phyloP scores from a whole-genome alignment of 495 filamentous ascomycete genomes.

The Hypoxylon perforatum region DNA sequence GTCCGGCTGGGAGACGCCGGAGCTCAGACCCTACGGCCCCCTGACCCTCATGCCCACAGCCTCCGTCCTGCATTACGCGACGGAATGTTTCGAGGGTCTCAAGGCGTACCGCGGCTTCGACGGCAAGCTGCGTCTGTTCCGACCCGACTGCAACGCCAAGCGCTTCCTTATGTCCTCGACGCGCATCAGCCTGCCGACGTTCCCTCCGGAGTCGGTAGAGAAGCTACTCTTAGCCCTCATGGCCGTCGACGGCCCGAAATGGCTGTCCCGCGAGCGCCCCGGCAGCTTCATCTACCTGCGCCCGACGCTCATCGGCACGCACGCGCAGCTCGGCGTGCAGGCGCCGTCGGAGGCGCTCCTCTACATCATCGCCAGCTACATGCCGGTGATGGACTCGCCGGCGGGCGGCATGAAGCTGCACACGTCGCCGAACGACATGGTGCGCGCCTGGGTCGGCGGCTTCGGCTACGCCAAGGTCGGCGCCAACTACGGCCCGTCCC shows the following conservation, averaged over 20 bases:
- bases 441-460: slow-evolving; percentile 92
- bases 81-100: slow-evolving; percentile 91
- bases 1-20: slow-evolving; percentile 80
- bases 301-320: slow-evolving; percentile 86
- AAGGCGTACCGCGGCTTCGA: slow-evolving; percentile 88
- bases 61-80: slow-evolving; percentile 89
- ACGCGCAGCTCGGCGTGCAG: slow-evolving; percentile 81
- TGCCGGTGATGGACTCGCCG: slow-evolving; percentile 70
- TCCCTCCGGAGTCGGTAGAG: slow-evolving; percentile 76
- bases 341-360: slow-evolving; percentile 84
- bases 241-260: slow-evolving; percentile 76
- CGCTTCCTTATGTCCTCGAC: slow-evolving; percentile 78
- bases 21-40: slow-evolving; percentile 82
- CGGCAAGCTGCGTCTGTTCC: slow-evolving; percentile 85
- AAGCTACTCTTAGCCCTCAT: slow-evolving; percentile 78
- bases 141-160: slow-evolving; percentile 78
- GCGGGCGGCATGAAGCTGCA: slow-evolving; percentile 77
- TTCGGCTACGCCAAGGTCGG: slow-evolving; percentile 92
- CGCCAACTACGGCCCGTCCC: slow-evolving; percentile 88
- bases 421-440: slow-evolving; percentile 77
- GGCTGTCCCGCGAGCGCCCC: slow-evolving; percentile 76
- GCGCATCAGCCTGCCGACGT: slow-evolving; percentile 81
- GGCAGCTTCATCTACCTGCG: slow-evolving; percentile 79
- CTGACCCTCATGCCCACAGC: slow-evolving; percentile 85
- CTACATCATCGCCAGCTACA: slow-evolving; percentile 80